Evolutionary conservation across 163 green algal species (phyloP).

Genomic region (Chlamydomonas reinhardtii): DNA sequence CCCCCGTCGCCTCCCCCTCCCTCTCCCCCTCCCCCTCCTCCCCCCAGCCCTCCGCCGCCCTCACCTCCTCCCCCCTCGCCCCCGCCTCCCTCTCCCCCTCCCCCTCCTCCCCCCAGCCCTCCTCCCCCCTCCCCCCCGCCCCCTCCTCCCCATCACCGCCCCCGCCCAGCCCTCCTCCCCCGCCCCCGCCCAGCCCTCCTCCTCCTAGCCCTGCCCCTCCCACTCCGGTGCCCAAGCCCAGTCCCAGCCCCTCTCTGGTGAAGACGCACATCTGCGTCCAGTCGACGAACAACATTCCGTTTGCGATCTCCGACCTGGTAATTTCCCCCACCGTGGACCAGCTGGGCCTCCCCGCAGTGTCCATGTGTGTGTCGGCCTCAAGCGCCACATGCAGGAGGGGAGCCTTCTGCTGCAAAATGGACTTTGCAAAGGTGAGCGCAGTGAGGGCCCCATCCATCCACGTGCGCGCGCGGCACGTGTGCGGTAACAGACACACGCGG

Average conservation of each 20-base stretch:
- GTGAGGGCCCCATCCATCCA: no score
- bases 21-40: neutral
- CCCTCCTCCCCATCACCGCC: neutral
- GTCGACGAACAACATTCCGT: neutral
- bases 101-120: no score
- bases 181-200: neutral
- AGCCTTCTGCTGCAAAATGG: conserved; percentile 18
- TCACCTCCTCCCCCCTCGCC: no score
- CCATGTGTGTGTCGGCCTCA: neutral
- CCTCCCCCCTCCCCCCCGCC: no score
- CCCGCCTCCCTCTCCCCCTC: no score
- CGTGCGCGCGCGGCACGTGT: no score
- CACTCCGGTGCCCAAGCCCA: neutral
- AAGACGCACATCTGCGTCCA: conserved; percentile 17
- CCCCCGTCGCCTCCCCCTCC: neutral
- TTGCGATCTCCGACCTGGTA: neutral
- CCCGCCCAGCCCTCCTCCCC: neutral
- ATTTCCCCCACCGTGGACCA: neutral
- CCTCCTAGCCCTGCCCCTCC: neutral
- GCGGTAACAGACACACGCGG: no score
- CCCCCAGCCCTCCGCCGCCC: no score
- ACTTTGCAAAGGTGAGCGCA: conserved; percentile 28
- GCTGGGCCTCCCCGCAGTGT: neutral
- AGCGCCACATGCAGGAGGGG: neutral
- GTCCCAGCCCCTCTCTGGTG: neutral